Percentiles rank a stretch among this genome's conserved stretches.
These are phyloP conservation scores for Austroboletus novae-zelandiae DNA, from an alignment of 1,284 basidiomycete genomes.

Conservation along the genomic window DNA sequence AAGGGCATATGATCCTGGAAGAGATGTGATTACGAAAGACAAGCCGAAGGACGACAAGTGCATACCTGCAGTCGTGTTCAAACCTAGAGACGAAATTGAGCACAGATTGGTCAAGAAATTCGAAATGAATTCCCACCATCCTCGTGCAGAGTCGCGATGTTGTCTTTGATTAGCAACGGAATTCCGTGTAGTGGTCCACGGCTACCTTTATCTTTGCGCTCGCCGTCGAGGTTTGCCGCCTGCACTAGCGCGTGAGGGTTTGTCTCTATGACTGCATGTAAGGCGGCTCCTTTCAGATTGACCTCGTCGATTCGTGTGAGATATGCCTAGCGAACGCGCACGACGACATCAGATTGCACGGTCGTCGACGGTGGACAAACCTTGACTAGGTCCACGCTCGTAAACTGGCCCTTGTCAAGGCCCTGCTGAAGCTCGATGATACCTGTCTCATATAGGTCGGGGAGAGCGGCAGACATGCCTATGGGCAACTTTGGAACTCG, in stretches of 20 bases:
- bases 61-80: slow-evolving; percentile 58
- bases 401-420: slow-evolving; percentile 26
- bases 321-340: slow-evolving; percentile 49
- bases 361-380: slow-evolving; percentile 5
- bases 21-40: slow-evolving; percentile 3
- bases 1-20: slow-evolving; percentile 52
- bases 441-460: slow-evolving; percentile 33
- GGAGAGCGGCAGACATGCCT: slow-evolving; percentile 15
- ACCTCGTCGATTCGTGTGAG: slow-evolving; percentile 70
- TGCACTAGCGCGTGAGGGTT: slow-evolving; percentile 59
- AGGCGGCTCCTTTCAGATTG: slow-evolving; percentile 55
- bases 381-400: slow-evolving; percentile 33
- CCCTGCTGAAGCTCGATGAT: slow-evolving; percentile 30
- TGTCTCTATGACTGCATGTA: slow-evolving; percentile 63
- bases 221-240: slow-evolving; percentile 53
- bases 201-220: slow-evolving; percentile 45
- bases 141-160: slow-evolving; percentile 31
- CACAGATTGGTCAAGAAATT: slow-evolving; percentile 26
- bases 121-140: slow-evolving; percentile 42
- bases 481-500: slow-evolving; percentile 5
- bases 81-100: slow-evolving; percentile 38
- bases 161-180: slow-evolving; percentile 52
- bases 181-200: slow-evolving; percentile 66
- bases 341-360: background rate
- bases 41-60: background rate